Conservation (phyloP, 306 rosid genomes). For the Hylodesmum podocarpum region DNA sequence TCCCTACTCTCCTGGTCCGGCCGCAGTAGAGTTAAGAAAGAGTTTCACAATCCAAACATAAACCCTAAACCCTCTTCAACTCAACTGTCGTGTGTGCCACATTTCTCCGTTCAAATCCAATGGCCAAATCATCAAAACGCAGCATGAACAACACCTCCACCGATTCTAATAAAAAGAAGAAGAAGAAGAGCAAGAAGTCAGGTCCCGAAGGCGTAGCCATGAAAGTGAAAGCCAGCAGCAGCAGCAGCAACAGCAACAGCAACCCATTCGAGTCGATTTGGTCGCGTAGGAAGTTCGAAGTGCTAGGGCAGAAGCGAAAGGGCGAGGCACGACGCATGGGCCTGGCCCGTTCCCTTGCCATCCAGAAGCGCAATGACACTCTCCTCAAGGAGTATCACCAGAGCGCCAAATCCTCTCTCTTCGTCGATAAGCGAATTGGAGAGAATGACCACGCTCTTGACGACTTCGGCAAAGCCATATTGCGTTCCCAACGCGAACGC, state of each 20-base stretch:
- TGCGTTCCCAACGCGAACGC: constrained; percentile 81
- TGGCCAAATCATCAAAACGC: constrained; percentile 43
- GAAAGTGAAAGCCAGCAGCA: constrained; percentile 59
- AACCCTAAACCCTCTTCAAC: constrained; percentile 14
- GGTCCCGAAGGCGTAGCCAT: constrained; percentile 64
- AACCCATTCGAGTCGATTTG: constrained; percentile 80
- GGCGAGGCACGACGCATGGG: constrained; percentile 84
- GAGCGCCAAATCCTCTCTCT: constrained; percentile 61
- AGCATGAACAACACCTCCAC: not conserved
- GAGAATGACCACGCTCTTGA: constrained; percentile 64
- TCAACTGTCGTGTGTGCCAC: no score
- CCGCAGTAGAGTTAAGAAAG: no score
- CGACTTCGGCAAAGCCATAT: constrained; percentile 79
- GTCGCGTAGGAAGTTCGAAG: constrained; percentile 75
- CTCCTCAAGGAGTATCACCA: constrained; percentile 75
- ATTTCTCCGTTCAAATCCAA: not conserved
- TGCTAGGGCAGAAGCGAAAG: constrained; percentile 80
- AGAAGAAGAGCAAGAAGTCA: constrained; percentile 46
- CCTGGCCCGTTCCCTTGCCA: constrained; percentile 67
- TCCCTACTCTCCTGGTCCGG: no score
- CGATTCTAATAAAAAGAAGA: not conserved
- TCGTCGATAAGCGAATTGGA: constrained; percentile 81
- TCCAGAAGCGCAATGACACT: constrained; percentile 85
- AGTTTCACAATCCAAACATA: not conserved
- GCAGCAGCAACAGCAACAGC: constrained; percentile 6